A percentile compares a stretch with the other conserved stretches of the same genome.
Evolutionary conservation across 768 basidiomycete genomes (phyloP).

Genomic region (Tylopilus sp.): DNA sequence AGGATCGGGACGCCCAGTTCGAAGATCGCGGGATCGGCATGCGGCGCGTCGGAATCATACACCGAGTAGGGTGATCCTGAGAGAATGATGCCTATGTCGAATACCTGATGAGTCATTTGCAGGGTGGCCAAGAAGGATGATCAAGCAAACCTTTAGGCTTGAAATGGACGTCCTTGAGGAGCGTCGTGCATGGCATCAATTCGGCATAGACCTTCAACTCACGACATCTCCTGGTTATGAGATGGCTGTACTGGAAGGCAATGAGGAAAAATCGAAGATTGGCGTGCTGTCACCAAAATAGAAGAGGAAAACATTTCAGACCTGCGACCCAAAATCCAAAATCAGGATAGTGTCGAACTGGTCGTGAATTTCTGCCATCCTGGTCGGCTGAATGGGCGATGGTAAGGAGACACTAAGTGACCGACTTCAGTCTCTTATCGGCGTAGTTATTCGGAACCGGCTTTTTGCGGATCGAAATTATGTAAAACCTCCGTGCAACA

Average conservation of each 20-base stretch:
- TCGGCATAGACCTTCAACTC: slow-evolving; percentile 98
- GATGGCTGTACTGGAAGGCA: slow-evolving; percentile 78
- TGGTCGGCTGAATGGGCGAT: background rate
- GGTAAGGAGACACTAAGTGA: background rate
- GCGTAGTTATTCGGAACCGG: no score
- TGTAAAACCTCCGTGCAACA: no score
- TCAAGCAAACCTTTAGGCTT: slow-evolving; percentile 81
- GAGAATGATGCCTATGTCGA: slow-evolving; percentile 76
- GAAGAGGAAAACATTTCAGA: slow-evolving; percentile 33
- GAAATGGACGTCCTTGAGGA: slow-evolving; percentile 83
- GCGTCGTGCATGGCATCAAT: slow-evolving; percentile 93
- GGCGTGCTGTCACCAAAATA: slow-evolving; percentile 7
- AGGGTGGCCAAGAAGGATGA: background rate
- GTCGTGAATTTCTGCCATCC: slow-evolving; percentile 87
- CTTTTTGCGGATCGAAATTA: no score
- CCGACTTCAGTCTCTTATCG: no score
- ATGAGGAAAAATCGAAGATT: slow-evolving; percentile 1
- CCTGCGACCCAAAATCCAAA: slow-evolving; percentile 96
- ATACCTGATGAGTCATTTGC: background rate
- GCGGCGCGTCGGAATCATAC: slow-evolving; percentile 88
- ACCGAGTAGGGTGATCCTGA: slow-evolving; percentile 99
- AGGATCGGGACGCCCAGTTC: slow-evolving; percentile 86
- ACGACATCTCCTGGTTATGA: slow-evolving; percentile 96
- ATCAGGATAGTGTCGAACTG: slow-evolving; percentile 96
- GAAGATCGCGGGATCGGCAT: slow-evolving; percentile 90